Percentiles rank a stretch among this genome's conserved stretches.
These are phyloP conservation scores for Ceratocystiopsis brevicomis DNA, from an alignment of 2,329 filamentous ascomycete genomes.

Conservation along the genomic window DNA sequence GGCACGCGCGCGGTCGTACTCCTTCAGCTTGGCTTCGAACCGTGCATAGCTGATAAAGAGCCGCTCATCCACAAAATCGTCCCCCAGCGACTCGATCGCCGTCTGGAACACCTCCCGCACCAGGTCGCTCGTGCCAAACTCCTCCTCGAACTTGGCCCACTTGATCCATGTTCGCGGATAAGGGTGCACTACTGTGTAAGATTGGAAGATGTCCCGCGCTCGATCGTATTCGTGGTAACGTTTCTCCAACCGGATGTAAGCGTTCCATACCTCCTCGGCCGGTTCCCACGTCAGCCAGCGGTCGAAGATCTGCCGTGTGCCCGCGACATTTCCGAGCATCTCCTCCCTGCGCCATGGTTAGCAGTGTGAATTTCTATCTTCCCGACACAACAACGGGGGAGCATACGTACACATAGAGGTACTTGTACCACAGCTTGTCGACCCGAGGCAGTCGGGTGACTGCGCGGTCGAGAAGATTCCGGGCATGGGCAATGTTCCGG, in stretches of 20 bases:
- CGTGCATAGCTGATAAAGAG: constrained; percentile 91
- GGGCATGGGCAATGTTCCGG: constrained; percentile 88
- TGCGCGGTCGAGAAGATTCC: constrained; percentile 87
- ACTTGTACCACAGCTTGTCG: constrained; percentile 98
- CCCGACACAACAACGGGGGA: too few species aligned
- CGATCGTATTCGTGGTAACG: constrained; percentile 81
- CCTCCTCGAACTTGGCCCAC: constrained; percentile 94
- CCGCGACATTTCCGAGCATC: constrained; percentile 84
- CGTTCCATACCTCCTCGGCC: constrained; percentile 84
- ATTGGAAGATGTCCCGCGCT: constrained; percentile 74
- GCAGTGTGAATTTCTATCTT: not conserved
- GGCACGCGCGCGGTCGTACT: constrained; percentile 79
- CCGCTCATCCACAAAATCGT: constrained; percentile 91
- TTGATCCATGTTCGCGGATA: constrained; percentile 97
- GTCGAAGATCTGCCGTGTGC: constrained; percentile 86
- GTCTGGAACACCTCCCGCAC: constrained; percentile 82
- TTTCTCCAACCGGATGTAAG: constrained; percentile 95
- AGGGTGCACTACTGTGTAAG: constrained; percentile 82
- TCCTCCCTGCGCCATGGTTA: constrained; percentile 64
- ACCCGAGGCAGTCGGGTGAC: constrained; percentile 78
- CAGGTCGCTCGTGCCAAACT: constrained; percentile 76
- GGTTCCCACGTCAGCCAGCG: constrained; percentile 98
- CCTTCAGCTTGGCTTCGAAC: constrained; percentile 86
- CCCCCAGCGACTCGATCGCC: constrained; percentile 75
- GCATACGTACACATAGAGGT: constrained; percentile 34